Evolutionary conservation across 1,139 yeast species (phyloP), one percentile per base, ranked within the genome.

Genomic region (Hemisphaericaspora subhashii): DNA sequence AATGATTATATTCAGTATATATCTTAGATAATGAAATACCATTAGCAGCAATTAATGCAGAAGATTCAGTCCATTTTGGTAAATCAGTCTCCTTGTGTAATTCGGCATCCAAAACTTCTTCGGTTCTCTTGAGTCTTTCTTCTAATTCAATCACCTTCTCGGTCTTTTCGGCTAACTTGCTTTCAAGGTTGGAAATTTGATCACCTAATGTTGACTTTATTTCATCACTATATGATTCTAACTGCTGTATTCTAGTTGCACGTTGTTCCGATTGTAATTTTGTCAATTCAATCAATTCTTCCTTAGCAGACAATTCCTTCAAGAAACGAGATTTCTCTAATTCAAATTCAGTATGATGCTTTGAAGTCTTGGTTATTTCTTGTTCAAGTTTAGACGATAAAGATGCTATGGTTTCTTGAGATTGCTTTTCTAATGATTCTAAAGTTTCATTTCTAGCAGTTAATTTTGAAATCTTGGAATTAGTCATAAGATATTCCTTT

Each of bases 11-110:
- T 51, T 87, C 95, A 1, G 88, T 62, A 49, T 84, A 81, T 25
- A 86, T 65, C 34, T 86, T 77, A 7, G 86, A 81, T 36, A 86
- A 64, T 0, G 94, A 83, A 22, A 83, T 71, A 6, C 84, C 82
- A 32, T 71, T 66, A 11, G 75, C 66, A 10, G 82, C 75, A 35
- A 79, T 64, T 17, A 64, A 40, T n/a, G 68, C 65, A 3, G 74
- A 69, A 1, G 72, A 60, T 8, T 54, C 57, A 1, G 67, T 58
- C 22, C 70, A 55, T 45, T 60, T 63, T 3, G 75, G 73, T 28
- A 67, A 55, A 22, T 65, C 69, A 5, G 69, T 64, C 44, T 66
- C 74, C 48, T 64, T 65, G 38, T 65, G 68, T 38, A 68, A 56
- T 47, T 69, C 73, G 18, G 60, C 56, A 42, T 69, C 74, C 37